Percentiles rank a stretch among this genome's conserved stretches.
Conservation (phyloP, 2,329 filamentous ascomycete genomes). For the Neoscytalidium dimidiatum region DNA sequence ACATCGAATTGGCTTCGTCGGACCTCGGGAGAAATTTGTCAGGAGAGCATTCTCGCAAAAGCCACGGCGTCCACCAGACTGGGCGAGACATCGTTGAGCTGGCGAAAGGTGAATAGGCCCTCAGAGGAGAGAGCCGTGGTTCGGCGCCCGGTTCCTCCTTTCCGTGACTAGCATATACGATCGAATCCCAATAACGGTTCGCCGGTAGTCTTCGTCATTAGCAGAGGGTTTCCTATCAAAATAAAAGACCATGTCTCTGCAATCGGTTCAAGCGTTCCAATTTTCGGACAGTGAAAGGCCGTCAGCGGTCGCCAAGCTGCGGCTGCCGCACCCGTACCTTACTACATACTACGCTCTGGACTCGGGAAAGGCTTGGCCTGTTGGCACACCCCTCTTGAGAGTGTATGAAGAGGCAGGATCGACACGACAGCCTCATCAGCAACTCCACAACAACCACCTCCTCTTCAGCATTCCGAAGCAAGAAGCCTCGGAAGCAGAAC, state of each 20-base stretch:
- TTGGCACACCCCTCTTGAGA: not conserved
- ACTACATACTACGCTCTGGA: constrained; percentile 29
- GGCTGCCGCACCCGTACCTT: constrained; percentile 37
- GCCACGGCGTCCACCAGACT: not conserved
- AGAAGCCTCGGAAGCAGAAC: constrained; percentile 21
- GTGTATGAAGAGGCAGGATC: not conserved
- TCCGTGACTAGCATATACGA: too few species aligned
- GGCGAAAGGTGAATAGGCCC: not conserved
- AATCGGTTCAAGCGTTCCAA: not conserved
- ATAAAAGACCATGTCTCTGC: not conserved
- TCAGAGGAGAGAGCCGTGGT: too few species aligned
- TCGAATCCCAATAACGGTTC: too few species aligned
- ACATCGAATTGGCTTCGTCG: too few species aligned
- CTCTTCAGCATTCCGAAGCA: constrained; percentile 27
- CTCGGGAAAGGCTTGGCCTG: not conserved
- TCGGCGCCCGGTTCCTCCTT: too few species aligned
- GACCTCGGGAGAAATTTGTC: not conserved
- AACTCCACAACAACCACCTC: constrained; percentile 32
- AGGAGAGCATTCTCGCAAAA: not conserved
- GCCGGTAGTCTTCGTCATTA: not conserved
- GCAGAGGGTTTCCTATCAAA: not conserved
- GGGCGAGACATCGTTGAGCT: not conserved
- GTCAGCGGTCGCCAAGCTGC: not conserved
- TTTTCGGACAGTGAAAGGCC: constrained; percentile 1
- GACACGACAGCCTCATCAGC: constrained; percentile 28